A percentile compares a stretch with the other conserved stretches of the same genome.
Evolutionary conservation across 2,329 filamentous ascomycete genomes (phyloP).

Genomic region (Fusarium pilosicola): DNA sequence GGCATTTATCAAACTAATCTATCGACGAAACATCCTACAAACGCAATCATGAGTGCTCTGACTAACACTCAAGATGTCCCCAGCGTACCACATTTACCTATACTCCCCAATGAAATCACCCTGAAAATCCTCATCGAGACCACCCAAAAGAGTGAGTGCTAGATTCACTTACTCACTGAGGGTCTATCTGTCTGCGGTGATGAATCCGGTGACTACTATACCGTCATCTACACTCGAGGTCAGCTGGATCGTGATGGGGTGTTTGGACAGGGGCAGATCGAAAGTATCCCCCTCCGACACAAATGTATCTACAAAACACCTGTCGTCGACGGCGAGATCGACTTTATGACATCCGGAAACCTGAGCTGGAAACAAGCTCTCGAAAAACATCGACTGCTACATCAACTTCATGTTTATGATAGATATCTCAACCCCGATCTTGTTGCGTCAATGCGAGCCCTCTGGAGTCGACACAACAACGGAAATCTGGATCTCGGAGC

Average conservation of each 20-base stretch:
- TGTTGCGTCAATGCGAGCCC: neutral
- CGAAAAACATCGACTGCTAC: neutral
- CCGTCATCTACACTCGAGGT: conserved; percentile 23
- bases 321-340: neutral
- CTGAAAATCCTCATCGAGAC: conserved; percentile 6
- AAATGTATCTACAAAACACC: conserved; percentile 7
- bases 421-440: neutral
- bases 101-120: neutral
- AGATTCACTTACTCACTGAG: neutral
- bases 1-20: neutral
- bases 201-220: neutral
- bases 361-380: conserved; percentile 1
- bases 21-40: neutral
- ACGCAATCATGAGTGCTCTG: neutral
- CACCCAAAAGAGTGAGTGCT: neutral
- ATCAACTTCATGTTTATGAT: conserved; percentile 16
- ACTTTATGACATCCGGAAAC: neutral
- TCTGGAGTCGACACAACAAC: neutral
- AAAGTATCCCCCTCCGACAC: conserved; percentile 1
- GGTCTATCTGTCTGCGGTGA: conserved; percentile 1
- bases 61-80: neutral
- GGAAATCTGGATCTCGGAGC: neutral
- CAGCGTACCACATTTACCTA: neutral
- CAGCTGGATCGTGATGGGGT: neutral
- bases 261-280: conserved; percentile 1